Evolutionary conservation across 2,329 filamentous ascomycete genomes (phyloP).

Genomic region (Calonectria multiphialidica): DNA sequence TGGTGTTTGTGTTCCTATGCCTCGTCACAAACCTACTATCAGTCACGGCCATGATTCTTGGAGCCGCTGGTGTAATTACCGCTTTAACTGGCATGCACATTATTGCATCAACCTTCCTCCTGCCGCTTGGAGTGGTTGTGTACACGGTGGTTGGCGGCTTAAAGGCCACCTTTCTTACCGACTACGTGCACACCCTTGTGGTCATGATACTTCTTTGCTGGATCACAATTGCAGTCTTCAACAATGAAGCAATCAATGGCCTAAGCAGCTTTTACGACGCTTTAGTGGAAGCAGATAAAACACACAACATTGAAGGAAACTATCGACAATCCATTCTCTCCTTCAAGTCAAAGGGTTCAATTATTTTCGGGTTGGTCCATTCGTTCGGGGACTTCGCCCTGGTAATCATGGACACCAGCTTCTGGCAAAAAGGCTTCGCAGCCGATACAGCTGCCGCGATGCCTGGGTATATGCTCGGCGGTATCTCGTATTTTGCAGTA

Average conservation of each 20-base stretch:
- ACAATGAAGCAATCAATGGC: slow-evolving; percentile 75
- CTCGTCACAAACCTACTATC: slow-evolving; percentile 22
- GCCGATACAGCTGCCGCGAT: slow-evolving; percentile 84
- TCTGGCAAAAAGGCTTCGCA: slow-evolving; percentile 91
- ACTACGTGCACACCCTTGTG: slow-evolving; percentile 83
- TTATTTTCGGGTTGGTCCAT: slow-evolving; percentile 51
- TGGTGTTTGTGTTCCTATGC: slow-evolving; percentile 23
- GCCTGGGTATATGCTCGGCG: slow-evolving; percentile 86
- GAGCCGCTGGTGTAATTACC: slow-evolving; percentile 22
- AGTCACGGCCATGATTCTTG: slow-evolving; percentile 21
- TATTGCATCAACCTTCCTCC: slow-evolving; percentile 15
- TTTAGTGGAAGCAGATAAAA: slow-evolving; percentile 72
- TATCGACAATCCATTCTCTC: slow-evolving; percentile 83
- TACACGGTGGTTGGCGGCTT: slow-evolving; percentile 81
- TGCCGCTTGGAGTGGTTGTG: slow-evolving; percentile 58
- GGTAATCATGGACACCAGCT: slow-evolving; percentile 84
- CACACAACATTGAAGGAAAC: slow-evolving; percentile 82
- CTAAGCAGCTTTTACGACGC: slow-evolving; percentile 81
- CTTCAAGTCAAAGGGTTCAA: slow-evolving; percentile 82
- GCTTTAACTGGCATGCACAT: slow-evolving; percentile 24
- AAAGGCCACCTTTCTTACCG: slow-evolving; percentile 84
- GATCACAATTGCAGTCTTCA: slow-evolving; percentile 78
- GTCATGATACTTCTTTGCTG: slow-evolving; percentile 85
- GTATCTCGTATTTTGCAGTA: slow-evolving; percentile 80
- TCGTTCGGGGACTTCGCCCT: slow-evolving; percentile 80